phyloP scores from a whole-genome alignment of 179 eudicot species.

The Actinidia arguta region DNA sequence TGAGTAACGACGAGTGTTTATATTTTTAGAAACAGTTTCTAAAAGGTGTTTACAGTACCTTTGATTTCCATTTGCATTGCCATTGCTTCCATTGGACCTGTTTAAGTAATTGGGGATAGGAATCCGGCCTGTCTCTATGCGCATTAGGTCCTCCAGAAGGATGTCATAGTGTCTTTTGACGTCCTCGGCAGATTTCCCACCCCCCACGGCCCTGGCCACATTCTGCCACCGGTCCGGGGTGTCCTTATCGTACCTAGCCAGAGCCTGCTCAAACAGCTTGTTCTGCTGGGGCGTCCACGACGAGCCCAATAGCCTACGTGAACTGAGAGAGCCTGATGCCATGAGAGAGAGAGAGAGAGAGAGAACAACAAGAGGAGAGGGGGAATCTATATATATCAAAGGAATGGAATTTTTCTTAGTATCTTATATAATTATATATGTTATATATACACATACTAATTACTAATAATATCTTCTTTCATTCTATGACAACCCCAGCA shows the following conservation, averaged over 20 bases:
- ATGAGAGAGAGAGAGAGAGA: not conserved
- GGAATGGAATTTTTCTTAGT: no score
- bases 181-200: constrained; percentile 39
- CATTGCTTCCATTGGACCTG: not conserved
- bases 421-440: no score
- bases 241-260: constrained; percentile 40
- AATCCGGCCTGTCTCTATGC: constrained; percentile 37
- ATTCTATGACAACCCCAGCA: no score
- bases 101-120: constrained; percentile 41
- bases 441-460: no score
- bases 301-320: constrained; percentile 18
- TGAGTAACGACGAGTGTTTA: no score
- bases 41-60: no score
- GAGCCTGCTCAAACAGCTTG: constrained; percentile 42
- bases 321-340: constrained; percentile 30
- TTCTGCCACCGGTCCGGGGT: constrained; percentile 46
- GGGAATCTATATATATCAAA: not conserved
- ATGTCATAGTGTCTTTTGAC: constrained; percentile 35
- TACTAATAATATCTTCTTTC: no score
- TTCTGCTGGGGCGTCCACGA: constrained; percentile 42
- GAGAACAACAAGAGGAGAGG: not conserved
- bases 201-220: constrained; percentile 39
- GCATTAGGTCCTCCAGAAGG: constrained; percentile 39
- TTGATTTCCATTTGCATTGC: constrained; percentile 19
- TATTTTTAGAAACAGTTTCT: no score